Evolutionary conservation across 2,329 filamentous ascomycete genomes (phyloP), one percentile per base, ranked within the genome.

Genomic region (Eurotiales sp.): DNA sequence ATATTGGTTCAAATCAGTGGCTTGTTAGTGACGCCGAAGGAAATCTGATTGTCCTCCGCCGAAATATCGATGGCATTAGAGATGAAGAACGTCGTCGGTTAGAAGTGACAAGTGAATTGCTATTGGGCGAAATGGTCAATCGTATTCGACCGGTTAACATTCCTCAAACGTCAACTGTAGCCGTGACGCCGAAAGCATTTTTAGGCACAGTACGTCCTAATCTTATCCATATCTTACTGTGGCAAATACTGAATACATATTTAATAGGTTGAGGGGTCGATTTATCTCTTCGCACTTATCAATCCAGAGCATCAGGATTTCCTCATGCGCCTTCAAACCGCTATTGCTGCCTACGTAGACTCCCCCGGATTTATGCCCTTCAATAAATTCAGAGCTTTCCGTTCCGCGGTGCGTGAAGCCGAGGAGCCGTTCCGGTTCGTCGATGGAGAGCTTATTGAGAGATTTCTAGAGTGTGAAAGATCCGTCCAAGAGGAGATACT

Each of bases 121-220:
- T 86, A 40, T 76, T 99, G 8, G 91, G 93, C 1, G 92, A 99
- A 67, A 90, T 93, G 81, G 89, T 97, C 50, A 99, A 99, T 64
- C 81, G 84, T 27, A 95, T 97, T 50, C 81, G 86, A 19, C 82
- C 82, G 23, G 81, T 97, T 15, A 77, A 85, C 49, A 82, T 95
- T 8, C 77, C 82, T 23, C 76, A 83, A 3, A 78, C 78, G 15
- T 73, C 82, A 29, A 84, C 78, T 57, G 83, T 88, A 8, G 76
- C 86, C 22, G 83, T 96, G 7, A 74, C 86, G 7, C 92, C 93
- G 0, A 84, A 82, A 62, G 93, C 93, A 17, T 96, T 97, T 65
- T 72, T 97, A 47, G 91, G 82, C 53, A 97, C 93, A 49, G 91
- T 92, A 79, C 73, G 86, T 69, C 46, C 45, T 11, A 49, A 34